phyloP scores from a whole-genome alignment of 1,284 basidiomycete genomes.

The Ceratorhiza oryzae-sativae region DNA sequence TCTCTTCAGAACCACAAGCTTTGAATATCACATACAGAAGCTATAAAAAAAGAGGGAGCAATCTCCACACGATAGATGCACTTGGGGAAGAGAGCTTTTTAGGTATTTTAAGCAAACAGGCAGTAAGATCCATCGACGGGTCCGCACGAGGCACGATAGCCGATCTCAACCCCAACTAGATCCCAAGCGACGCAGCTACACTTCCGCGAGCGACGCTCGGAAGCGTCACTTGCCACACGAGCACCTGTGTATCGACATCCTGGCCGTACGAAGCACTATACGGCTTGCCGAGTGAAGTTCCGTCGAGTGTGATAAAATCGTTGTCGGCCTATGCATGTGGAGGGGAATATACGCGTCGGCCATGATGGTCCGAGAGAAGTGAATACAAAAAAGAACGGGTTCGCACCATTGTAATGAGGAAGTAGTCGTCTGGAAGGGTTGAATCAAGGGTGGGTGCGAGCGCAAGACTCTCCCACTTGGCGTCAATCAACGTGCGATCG shows the following conservation, averaged over 20 bases:
- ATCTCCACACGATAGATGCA: neutral
- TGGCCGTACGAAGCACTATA: conserved; percentile 59
- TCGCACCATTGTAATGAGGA: conserved; percentile 66
- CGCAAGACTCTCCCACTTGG: conserved; percentile 73
- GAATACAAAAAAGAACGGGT: neutral
- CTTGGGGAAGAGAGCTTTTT: neutral
- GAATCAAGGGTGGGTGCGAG: conserved; percentile 63
- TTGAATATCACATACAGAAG: neutral
- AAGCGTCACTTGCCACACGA: conserved; percentile 71
- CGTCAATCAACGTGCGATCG: conserved; percentile 64
- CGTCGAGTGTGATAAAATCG: conserved; percentile 68
- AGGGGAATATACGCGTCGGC: neutral
- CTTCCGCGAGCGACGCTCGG: conserved; percentile 52
- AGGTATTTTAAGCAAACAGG: neutral
- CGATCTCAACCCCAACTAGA: conserved; percentile 34
- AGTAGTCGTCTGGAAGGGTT: conserved; percentile 66
- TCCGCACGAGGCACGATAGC: neutral
- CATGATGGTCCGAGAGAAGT: neutral
- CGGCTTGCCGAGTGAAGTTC: conserved; percentile 60
- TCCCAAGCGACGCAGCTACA: conserved; percentile 45
- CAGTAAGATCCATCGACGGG: neutral
- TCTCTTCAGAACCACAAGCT: neutral
- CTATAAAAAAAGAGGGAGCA: neutral
- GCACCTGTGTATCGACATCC: conserved; percentile 68
- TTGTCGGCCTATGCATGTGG: conserved; percentile 61